Base-by-base conservation (phyloP, 140 eudicot genomes). In the Artemisia princeps region DNA sequence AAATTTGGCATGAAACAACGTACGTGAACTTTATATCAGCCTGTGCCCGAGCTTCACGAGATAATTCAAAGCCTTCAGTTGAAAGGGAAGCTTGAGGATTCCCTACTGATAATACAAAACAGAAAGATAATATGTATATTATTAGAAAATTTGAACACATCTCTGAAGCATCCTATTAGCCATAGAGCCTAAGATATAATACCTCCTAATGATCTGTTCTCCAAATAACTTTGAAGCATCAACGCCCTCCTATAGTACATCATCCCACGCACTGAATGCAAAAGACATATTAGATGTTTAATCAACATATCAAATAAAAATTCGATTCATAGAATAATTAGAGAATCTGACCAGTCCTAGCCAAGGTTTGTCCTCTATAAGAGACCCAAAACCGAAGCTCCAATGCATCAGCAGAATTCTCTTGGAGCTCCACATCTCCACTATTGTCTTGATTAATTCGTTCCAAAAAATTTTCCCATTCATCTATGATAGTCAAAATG, bases 321-420 rank as follows among this genome's bases (percentile, higher is more conserved):
- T 13, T 26, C 45, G 33, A 28, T 26, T 48, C 40, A 59, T 26
- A 46, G 57, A 55, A 33, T 19, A 45, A 28, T 59, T n/a, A 50
- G 67, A 42, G 44, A 71, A 69, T 55, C 73, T 70, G 57, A 92
- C 98, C 98, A 76, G 98, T 92, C 71, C 98, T 83, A 53, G 98
- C 84, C 69, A 92, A 77, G 46, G 98, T 92, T 67, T 92, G 98
- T 53, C 98, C 98, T 15, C 98, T 81, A 78, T 92, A 92, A 67
- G 98, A 92, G 71, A 84, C 96, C 98, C 98, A 92, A 84, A 92
- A 88, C 13, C 98, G 86, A 52, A 92, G 96, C 81, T 92, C 98
- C 77, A 85, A 64, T 19, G 85, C 81, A 70, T 79, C 90, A 50
- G 80, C 75, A 45, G 95, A 70, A 74, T 79, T 85, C 48, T 82